Conservation (phyloP, 164 flowering plant genomes). For the Tetracentron sinense region DNA sequence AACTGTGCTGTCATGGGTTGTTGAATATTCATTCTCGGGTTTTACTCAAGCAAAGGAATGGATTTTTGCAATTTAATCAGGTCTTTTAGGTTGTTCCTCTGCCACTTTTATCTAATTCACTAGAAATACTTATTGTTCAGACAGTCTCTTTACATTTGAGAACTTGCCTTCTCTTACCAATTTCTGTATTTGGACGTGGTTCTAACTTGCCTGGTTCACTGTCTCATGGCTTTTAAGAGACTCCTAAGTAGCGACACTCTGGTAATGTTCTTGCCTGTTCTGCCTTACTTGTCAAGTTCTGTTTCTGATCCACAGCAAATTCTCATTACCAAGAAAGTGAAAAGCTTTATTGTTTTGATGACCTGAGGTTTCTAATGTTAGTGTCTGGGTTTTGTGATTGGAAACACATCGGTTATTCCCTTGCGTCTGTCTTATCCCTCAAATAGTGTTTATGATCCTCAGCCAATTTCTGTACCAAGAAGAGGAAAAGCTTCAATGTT, state of each 20-base stretch:
- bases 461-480: no score
- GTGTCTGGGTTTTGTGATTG: no score
- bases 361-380: no score
- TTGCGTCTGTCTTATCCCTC: no score
- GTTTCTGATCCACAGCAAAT: not conserved
- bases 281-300: no score
- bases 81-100: constrained; percentile 14
- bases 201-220: not conserved
- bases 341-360: no score
- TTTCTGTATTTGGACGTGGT: not conserved
- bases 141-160: not conserved
- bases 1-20: not conserved
- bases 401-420: no score
- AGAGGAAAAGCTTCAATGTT: no score
- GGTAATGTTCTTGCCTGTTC: not conserved
- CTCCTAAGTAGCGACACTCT: not conserved
- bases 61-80: constrained; percentile 8
- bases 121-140: constrained; percentile 13
- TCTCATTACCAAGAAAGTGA: no score
- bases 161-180: not conserved
- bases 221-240: not conserved
- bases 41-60: not conserved
- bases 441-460: no score
- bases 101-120: constrained; percentile 23
- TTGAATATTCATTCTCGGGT: not conserved